Conservation (phyloP, 768 basidiomycete genomes). For the Tephrocybe rancida region DNA sequence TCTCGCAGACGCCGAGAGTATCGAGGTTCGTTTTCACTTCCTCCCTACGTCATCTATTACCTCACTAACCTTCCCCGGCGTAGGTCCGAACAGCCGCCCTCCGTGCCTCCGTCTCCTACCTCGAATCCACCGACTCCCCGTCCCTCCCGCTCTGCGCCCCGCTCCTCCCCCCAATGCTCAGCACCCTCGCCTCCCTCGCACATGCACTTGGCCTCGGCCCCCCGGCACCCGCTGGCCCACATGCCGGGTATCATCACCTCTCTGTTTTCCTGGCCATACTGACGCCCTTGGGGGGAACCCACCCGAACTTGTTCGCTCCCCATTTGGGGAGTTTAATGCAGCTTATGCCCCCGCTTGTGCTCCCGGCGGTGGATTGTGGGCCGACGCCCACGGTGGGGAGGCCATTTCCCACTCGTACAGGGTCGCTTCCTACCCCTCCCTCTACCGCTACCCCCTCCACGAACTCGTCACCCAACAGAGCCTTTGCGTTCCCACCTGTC, state of each 20-base stretch:
- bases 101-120: slow-evolving; percentile 68
- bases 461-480: too few relatives aligned
- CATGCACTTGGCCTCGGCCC: slow-evolving; percentile 32
- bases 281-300: slow-evolving; percentile 68
- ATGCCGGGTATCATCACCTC: slow-evolving; percentile 44
- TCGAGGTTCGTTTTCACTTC: slow-evolving; percentile 45
- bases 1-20: slow-evolving; percentile 63
- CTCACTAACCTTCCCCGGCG: not conserved
- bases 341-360: slow-evolving; percentile 73
- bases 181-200: slow-evolving; percentile 64
- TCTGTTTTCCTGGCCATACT: slow-evolving; percentile 69
- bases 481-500: slow-evolving; percentile 41
- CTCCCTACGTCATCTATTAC: too few relatives aligned
- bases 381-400: slow-evolving; percentile 51
- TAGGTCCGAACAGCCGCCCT: slow-evolving; percentile 78
- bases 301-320: slow-evolving; percentile 72
- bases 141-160: slow-evolving; percentile 60
- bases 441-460: slow-evolving; percentile 22
- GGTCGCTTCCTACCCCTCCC: slow-evolving; percentile 10
- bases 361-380: slow-evolving; percentile 54
- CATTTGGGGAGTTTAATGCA: slow-evolving; percentile 69
- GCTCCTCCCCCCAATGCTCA: slow-evolving; percentile 72
- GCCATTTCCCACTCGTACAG: slow-evolving; percentile 40
- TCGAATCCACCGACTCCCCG: slow-evolving; percentile 60
- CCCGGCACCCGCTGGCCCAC: too few relatives aligned